These are phyloP conservation scores for Diaporthe sp. DNA, from an alignment of 2,329 filamentous ascomycete species.

Conservation along the genomic window DNA sequence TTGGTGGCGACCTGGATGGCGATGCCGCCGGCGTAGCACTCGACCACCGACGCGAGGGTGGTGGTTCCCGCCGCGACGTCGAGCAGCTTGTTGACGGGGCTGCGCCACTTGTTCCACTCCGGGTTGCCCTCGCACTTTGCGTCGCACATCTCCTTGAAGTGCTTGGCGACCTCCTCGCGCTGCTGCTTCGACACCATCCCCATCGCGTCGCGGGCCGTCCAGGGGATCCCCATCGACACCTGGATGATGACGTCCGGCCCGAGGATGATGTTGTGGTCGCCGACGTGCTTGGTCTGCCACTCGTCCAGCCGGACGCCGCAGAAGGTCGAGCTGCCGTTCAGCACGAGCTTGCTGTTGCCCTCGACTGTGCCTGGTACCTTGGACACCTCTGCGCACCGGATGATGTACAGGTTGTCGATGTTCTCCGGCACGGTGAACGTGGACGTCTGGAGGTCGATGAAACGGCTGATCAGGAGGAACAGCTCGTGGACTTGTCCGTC, in stretches of 20 bases:
- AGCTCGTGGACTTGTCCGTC: conserved; percentile 35
- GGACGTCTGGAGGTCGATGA: conserved; percentile 31
- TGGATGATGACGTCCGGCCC: conserved; percentile 34
- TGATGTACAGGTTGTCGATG: conserved; percentile 35
- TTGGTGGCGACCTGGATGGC: conserved; percentile 32
- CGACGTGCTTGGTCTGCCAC: conserved; percentile 34
- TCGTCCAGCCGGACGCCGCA: conserved; percentile 33
- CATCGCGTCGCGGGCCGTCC: conserved; percentile 34
- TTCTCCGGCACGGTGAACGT: conserved; percentile 28
- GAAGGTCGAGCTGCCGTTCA: conserved; percentile 34
- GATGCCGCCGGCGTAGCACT: conserved; percentile 35
- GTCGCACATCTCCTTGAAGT: conserved; percentile 36
- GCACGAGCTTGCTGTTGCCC: conserved; percentile 29
- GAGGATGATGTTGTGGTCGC: conserved; percentile 35
- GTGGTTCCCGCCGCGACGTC: conserved; percentile 32
- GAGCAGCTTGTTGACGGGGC: conserved; percentile 35
- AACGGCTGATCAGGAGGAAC: conserved; percentile 34
- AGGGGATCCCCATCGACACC: conserved; percentile 34
- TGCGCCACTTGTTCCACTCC: conserved; percentile 34
- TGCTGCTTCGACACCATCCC: conserved; percentile 34
- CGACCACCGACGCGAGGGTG: conserved; percentile 31
- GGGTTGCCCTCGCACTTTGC: conserved; percentile 33
- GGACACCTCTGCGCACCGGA: conserved; percentile 32
- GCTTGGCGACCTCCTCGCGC: conserved; percentile 30
- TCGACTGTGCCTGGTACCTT: background rate